Evolutionary conservation across 257 asterid species (phyloP).

Genomic region (Ophiorrhiza pumila): DNA sequence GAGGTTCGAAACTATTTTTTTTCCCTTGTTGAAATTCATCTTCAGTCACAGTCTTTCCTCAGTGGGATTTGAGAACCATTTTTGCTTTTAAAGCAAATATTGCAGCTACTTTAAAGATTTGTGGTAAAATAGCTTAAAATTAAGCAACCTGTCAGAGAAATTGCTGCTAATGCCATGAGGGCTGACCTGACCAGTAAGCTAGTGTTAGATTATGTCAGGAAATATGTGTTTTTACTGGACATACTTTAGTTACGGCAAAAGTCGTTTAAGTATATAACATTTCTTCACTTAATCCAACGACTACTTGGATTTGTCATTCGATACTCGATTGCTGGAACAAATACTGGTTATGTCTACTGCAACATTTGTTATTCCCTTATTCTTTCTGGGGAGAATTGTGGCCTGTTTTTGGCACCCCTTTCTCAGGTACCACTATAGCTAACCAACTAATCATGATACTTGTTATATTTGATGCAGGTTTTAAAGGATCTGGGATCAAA

Average conservation of each 20-base stretch:
- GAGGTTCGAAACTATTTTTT: conserved; percentile 39
- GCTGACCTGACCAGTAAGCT: no score
- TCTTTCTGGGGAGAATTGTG: neutral
- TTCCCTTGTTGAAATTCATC: conserved; percentile 1
- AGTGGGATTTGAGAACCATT: neutral
- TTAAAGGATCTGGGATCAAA: conserved; percentile 41
- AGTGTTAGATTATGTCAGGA: no score
- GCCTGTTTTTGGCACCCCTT: neutral
- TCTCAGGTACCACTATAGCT: neutral
- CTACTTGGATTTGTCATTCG: neutral
- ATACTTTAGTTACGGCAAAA: no score
- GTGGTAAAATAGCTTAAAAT: neutral
- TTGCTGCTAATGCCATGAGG: no score
- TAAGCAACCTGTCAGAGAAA: neutral
- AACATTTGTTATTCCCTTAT: neutral
- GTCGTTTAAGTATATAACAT: neutral
- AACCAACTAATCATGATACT: neutral
- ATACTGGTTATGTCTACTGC: neutral
- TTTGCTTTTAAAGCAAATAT: neutral
- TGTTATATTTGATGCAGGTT: conserved; percentile 14
- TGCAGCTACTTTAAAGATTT: neutral
- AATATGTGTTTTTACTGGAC: no score
- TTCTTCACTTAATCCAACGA: neutral
- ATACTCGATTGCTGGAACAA: neutral
- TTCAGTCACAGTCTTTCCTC: neutral